phyloP scores from a whole-genome alignment of 768 basidiomycete species.

The Nevesoporus exiguus region DNA sequence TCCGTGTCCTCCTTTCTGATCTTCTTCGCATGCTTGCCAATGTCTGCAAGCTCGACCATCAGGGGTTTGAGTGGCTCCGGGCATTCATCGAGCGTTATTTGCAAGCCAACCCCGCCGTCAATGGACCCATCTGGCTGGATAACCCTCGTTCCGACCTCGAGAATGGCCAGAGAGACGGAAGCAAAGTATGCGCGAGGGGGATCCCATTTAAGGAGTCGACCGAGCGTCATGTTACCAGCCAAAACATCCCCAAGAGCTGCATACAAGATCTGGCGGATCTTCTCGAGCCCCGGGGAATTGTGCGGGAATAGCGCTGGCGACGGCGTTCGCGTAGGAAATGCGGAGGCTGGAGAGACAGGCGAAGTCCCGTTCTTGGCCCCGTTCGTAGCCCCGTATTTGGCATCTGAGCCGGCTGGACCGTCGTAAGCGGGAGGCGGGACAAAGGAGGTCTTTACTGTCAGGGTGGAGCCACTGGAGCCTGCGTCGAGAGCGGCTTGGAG shows the following conservation, averaged over 20 bases:
- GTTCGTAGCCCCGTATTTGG: conserved; percentile 9
- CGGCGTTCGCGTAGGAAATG: conserved; percentile 39
- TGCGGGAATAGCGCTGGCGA: conserved; percentile 45
- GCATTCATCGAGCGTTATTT: conserved; percentile 56
- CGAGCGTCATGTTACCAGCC: conserved; percentile 51
- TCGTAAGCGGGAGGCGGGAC: conserved; percentile 71
- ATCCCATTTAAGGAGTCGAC: conserved; percentile 54
- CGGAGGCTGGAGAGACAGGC: conserved; percentile 24
- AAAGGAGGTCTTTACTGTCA: conserved; percentile 54
- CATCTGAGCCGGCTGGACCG: conserved; percentile 20
- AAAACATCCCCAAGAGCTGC: conserved; percentile 73
- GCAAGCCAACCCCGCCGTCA: conserved; percentile 47
- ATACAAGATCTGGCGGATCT: conserved; percentile 86
- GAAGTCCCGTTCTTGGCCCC: conserved; percentile 2
- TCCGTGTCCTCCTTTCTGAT: conserved; percentile 55
- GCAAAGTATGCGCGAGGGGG: conserved; percentile 77
- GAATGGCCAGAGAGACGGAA: conserved; percentile 67
- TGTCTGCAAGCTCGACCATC: conserved; percentile 58
- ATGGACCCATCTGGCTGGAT: conserved; percentile 48
- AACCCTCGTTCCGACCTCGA: conserved; percentile 57
- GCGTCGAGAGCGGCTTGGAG: conserved; percentile 78
- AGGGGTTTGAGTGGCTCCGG: conserved; percentile 63
- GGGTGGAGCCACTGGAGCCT: conserved; percentile 35
- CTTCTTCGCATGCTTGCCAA: conserved; percentile 48
- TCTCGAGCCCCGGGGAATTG: conserved; percentile 53